Percentiles rank a stretch among this genome's conserved stretches.
phyloP scores from a whole-genome alignment of 345 rosid species.

The Orychophragmus violaceus region DNA sequence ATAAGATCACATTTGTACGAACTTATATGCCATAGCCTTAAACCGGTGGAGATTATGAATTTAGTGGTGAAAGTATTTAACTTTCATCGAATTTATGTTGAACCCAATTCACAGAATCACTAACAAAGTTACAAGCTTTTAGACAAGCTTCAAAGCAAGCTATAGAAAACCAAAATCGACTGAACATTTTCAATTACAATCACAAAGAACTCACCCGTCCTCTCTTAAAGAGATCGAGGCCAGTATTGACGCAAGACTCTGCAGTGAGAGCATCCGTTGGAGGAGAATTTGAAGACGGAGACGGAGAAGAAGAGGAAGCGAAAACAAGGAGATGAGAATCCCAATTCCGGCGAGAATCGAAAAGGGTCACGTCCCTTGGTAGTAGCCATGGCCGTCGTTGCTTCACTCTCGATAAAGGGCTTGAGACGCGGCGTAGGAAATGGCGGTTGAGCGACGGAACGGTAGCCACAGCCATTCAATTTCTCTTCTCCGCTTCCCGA shows the following conservation, averaged over 20 bases:
- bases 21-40: too few relatives aligned
- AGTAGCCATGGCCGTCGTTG: conserved; percentile 29
- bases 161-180: background rate
- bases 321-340: conserved; percentile 23
- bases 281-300: conserved; percentile 41
- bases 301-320: conserved; percentile 40
- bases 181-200: background rate
- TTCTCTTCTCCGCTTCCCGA: conserved; percentile 4
- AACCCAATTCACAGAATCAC: too few relatives aligned
- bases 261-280: conserved; percentile 54
- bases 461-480: conserved; percentile 63
- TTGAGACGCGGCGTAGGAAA: conserved; percentile 43
- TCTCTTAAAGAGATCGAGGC: conserved; percentile 77
- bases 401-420: conserved; percentile 27
- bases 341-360: conserved; percentile 30
- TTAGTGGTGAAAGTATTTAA: too few relatives aligned
- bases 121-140: background rate
- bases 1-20: too few relatives aligned
- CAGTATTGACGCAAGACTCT: conserved; percentile 76
- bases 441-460: conserved; percentile 40
- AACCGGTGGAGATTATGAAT: too few relatives aligned
- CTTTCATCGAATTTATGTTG: too few relatives aligned
- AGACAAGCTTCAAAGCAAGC: too few relatives aligned
- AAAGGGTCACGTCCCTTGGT: conserved; percentile 14
- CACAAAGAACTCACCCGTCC: conserved; percentile 47